Evolutionary conservation across 305 asterid genomes (phyloP), one percentile per base, ranked within the genome.

Genomic region (Fraxinus greggii): DNA sequence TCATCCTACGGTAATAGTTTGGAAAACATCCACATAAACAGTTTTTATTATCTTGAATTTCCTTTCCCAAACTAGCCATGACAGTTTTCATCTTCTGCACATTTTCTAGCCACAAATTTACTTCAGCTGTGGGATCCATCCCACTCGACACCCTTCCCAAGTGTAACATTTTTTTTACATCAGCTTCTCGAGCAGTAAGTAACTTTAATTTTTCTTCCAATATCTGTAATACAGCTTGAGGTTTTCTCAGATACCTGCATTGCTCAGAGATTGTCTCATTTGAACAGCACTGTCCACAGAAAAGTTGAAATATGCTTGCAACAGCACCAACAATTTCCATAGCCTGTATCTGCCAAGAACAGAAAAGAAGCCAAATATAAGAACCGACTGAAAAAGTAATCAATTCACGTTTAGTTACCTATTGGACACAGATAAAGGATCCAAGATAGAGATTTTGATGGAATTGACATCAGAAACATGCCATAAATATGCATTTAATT

Each of bases 71-170:
- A 33, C 72, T 3, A 56, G 76, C 24, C 9, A 78, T 54, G 35
- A 15, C 12, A 15, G n/a, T 40, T 24, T 17, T 81, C 10, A 81
- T 23, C 82, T 83, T 81, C 21, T 80, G 63, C 65, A 86, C 80
- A 28, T 81, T 83, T 69, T 76, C 73, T 15, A 86, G 82, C 89
- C 89, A 83, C 31, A 86, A 51, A 6, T 29, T 78, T 23, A 83
- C 87, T 81, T 86, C 87, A 31, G 83, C 87, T 36, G 72, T 83
- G n/a, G 89, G 85, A 17, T 81, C 80, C 85, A 78, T 78, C 10
- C 83, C 85, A 3, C 45, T 80, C 10, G 6, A 12, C 42, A 78
- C 24, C 35, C 65, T 78, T 65, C 67, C 81, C 69, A 36, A 7
- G 21, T 29, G 35, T 28, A 86, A 12, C 85, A 10, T 65, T 36